Evolutionary conservation across 306 rosid species (phyloP), one percentile per base, ranked within the genome.

Genomic region (Begonia peltatifolia): DNA sequence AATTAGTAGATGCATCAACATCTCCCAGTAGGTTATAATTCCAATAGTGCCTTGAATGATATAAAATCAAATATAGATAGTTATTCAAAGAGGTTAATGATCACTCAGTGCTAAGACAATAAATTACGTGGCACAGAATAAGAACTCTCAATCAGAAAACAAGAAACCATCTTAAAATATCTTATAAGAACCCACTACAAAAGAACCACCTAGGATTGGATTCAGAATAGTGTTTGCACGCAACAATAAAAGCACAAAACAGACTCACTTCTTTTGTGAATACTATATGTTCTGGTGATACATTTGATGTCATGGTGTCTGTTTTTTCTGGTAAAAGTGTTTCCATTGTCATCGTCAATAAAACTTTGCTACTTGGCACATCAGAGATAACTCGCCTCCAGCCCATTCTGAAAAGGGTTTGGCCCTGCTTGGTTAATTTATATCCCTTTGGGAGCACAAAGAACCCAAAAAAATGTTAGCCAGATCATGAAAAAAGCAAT

Each of bases 341-440:
- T 43, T 74, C 79, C 81, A 71, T 85, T 57, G 73, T 69, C 95
- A 80, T 85, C 10, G 79, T 68, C 53, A 95, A 83, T 61, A 75
- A 66, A 84, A 90, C 83, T 71, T 67, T 76, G 10, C 46, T 76
- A 56, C 76, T 87, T 62, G 50, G 65, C 38, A 52, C 54, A 59
- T 68, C 66, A 14, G 90, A 72, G 63, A 72, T 50, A 48, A 83
- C 84, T 71, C 69, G 75, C 58, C 4, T 75, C 95, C 94, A 90
- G 54, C 84, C 86, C 82, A 74, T 66, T 56, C 60, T 73, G 55
- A 56, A 9, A 9, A 76, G 60, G 53, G 79, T 70, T 46, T 65
- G 75, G 14, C 94, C 95, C 68, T 90, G 94, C 69, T 63, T 83
- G 18, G 95, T 90, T 47, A 90, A 70, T 84, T 74, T 90, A 79